Evolutionary conservation across 495 filamentous ascomycete genomes (phyloP).

Genomic region (Neurospora sp.): DNA sequence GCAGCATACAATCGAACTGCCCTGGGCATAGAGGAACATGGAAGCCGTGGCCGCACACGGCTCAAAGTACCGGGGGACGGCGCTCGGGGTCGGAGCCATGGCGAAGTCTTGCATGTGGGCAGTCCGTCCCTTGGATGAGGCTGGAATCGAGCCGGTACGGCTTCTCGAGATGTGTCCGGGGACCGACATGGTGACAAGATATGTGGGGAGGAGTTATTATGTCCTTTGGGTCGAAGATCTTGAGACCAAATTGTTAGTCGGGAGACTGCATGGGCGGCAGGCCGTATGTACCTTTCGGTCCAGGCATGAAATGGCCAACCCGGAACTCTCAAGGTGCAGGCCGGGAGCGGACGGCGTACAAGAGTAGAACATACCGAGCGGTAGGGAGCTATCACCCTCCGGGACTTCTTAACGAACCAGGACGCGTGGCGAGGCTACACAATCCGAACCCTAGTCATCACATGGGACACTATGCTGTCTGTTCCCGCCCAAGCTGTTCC

Average conservation of each 20-base stretch:
- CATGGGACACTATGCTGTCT: constrained; percentile 37
- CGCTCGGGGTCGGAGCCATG: constrained; percentile 44
- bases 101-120: constrained; percentile 33
- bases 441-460: constrained; percentile 38
- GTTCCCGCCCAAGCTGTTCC: constrained; percentile 29
- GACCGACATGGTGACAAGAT: constrained; percentile 34
- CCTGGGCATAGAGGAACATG: constrained; percentile 78
- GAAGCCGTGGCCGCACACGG: constrained; percentile 80
- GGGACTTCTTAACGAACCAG: constrained; percentile 26
- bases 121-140: constrained; percentile 32
- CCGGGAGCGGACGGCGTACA: constrained; percentile 7
- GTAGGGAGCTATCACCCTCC: constrained; percentile 15
- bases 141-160: constrained; percentile 47
- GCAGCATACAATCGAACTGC: constrained; percentile 63
- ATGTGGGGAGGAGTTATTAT: constrained; percentile 7
- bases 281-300: constrained; percentile 3
- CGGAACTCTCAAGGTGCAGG: neutral
- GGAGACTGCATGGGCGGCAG: constrained; percentile 9
- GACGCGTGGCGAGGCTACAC: constrained; percentile 36
- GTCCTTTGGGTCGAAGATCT: constrained; percentile 10
- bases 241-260: constrained; percentile 14
- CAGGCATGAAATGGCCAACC: constrained; percentile 6
- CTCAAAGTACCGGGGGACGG: constrained; percentile 50
- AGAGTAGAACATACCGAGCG: constrained; percentile 22
- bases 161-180: constrained; percentile 41